Base-by-base conservation (phyloP, 1,284 basidiomycete genomes). In the Ustilago trichophora region DNA sequence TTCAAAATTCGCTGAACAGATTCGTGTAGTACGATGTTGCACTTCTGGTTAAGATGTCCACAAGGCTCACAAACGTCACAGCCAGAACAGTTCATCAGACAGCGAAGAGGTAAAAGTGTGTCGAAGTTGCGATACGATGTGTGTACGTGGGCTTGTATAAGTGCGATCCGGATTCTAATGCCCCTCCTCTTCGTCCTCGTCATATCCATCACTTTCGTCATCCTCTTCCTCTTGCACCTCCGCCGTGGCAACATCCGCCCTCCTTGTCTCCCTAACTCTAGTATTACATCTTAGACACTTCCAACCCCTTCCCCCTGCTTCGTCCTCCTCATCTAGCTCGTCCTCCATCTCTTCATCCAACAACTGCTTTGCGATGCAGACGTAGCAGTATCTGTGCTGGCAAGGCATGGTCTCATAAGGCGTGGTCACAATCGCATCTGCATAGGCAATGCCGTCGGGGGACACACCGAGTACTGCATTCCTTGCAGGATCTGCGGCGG, bases 331-430 rank as follows among this genome's bases (percentile, higher is more conserved):
- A 50, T 69, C 62, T 35, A 80, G 31, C 44, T 77, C 76, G 41
- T 80, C 80, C 47, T 70, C 76, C 60, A 71, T 74, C 32, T 73
- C 64, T 26, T 81, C 78, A 27, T 63, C 58, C 8, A 80, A 45
- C 37, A 82, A 51, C 52, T 73, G 65, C 16, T 53, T 67, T 4
- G 75, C 60, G 22, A 81, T 69, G 56, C 80, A 81, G 26, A 72
- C 65, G 45, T 81, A 82, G 67, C 80, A 82, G 52, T 82, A 82
- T 11, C 31, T 24, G 18, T 74, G 59, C 1, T 59, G 49, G 45
- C 80, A 82, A 16, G 75, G 76, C n/a, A 71, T 37, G n/a, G 73
- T 71, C 29, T 60, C 53, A 58, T 82, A 82, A 2, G 80, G 62
- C 6, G 69, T 71, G n/a, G 72, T 69, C 4, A 69, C 51, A 35